Percentiles rank a stretch among this genome's conserved stretches.
phyloP scores from a whole-genome alignment of 352 stramenopile genomes.

The Proteromonas lacertae region DNA sequence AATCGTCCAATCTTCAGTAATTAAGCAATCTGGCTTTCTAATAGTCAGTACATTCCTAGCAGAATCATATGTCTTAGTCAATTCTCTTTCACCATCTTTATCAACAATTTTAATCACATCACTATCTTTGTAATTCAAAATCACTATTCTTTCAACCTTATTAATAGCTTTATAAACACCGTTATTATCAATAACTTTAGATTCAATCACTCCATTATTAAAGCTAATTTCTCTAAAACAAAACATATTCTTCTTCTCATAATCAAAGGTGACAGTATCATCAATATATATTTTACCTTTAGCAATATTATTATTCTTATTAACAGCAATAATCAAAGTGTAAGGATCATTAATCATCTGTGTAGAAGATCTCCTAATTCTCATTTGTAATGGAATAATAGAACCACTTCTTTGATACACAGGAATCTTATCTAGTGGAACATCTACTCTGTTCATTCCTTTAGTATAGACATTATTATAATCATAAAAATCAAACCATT shows the following conservation, averaged over 20 bases:
- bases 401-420: slow-evolving; percentile 77
- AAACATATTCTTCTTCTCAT: slow-evolving; percentile 7
- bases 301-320: too few species aligned
- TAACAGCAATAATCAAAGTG: slow-evolving; percentile 75
- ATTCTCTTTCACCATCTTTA: too few species aligned
- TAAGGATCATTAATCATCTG: slow-evolving; percentile 86
- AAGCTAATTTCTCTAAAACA: slow-evolving; percentile 2
- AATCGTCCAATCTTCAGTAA: slow-evolving; percentile 1
- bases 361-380: slow-evolving; percentile 53
- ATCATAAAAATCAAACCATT: slow-evolving; percentile 1
- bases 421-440: slow-evolving; percentile 63
- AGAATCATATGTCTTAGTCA: slow-evolving; percentile 28
- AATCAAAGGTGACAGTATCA: slow-evolving; percentile 51
- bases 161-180: too few species aligned
- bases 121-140: too few species aligned
- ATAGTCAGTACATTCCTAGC: slow-evolving; percentile 24
- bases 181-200: too few species aligned
- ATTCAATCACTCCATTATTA: too few species aligned
- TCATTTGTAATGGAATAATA: slow-evolving; percentile 62
- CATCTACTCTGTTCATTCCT: slow-evolving; percentile 3
- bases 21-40: slow-evolving; percentile 19
- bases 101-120: too few species aligned
- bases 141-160: too few species aligned
- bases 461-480: neutral
- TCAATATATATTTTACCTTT: slow-evolving; percentile 70